These are phyloP conservation scores for Metschnikowia dekortorum DNA, from an alignment of 805 yeast species.

Conservation along the genomic window DNA sequence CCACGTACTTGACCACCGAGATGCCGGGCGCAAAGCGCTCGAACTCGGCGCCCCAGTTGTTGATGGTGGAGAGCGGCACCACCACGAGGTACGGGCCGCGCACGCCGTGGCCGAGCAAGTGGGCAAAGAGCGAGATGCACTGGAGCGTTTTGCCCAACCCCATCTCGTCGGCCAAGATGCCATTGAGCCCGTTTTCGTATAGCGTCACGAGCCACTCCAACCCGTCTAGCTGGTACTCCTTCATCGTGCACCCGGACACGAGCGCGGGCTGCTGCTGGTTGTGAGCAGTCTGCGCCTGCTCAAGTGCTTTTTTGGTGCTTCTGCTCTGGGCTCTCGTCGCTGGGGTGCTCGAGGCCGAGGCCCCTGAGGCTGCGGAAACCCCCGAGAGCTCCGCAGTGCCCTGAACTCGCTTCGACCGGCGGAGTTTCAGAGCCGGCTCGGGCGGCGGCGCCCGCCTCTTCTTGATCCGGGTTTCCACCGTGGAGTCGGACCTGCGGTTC, in stretches of 20 bases:
- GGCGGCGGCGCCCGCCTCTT: neutral
- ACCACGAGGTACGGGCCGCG: conserved; percentile 74
- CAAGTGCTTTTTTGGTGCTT: conserved; percentile 21
- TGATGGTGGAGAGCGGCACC: conserved; percentile 79
- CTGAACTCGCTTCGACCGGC: too few relatives aligned
- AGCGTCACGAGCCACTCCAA: conserved; percentile 85
- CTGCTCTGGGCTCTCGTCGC: conserved; percentile 3
- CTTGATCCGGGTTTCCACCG: neutral
- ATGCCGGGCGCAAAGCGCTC: conserved; percentile 67
- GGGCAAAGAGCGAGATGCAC: conserved; percentile 73
- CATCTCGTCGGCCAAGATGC: conserved; percentile 96
- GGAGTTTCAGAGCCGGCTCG: too few relatives aligned
- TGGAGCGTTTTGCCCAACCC: conserved; percentile 94
- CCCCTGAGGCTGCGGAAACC: too few relatives aligned
- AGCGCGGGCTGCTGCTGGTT: conserved; percentile 30
- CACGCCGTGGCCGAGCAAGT: conserved; percentile 72
- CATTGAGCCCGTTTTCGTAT: conserved; percentile 91
- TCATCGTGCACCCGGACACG: conserved; percentile 51
- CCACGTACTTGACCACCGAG: conserved; percentile 60
- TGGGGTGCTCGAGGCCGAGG: too few relatives aligned
- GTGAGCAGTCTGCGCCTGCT: conserved; percentile 21
- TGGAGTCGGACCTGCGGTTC: neutral
- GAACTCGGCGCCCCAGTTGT: conserved; percentile 81
- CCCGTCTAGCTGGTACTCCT: conserved; percentile 85
- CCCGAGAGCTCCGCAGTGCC: too few relatives aligned